Evolutionary conservation across 2,329 filamentous ascomycete genomes (phyloP).

Genomic region (Cytospora paraplurivora): DNA sequence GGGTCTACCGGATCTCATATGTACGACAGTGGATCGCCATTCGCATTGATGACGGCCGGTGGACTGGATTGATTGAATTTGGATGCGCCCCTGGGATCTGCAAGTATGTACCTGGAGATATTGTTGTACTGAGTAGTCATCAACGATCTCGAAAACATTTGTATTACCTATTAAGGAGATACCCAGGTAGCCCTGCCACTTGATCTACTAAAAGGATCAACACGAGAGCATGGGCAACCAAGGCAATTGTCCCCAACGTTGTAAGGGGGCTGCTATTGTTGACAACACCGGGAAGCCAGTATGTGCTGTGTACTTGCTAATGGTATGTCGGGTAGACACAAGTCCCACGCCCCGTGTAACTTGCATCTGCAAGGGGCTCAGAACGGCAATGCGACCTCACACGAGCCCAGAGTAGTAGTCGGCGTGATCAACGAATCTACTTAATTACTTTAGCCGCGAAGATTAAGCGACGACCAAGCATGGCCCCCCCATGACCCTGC

Average conservation of each 20-base stretch:
- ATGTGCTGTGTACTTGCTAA: not conserved
- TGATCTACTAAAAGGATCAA: no score
- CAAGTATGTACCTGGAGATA: not conserved
- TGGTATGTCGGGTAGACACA: not conserved
- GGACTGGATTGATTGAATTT: not conserved
- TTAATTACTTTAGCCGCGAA: not conserved
- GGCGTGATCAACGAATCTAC: no score
- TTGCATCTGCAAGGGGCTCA: conserved; percentile 3
- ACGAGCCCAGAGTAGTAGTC: not conserved
- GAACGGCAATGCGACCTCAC: conserved; percentile 2
- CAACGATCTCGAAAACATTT: no score
- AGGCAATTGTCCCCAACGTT: no score
- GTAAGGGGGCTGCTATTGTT: no score
- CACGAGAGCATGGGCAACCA: no score
- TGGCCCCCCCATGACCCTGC: not conserved
- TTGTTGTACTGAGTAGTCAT: not conserved
- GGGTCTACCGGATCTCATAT: not conserved
- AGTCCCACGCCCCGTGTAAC: not conserved
- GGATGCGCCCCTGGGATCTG: not conserved
- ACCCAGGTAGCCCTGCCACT: no score
- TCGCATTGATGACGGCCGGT: not conserved
- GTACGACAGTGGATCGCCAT: not conserved
- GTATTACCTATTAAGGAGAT: no score
- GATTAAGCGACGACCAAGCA: not conserved
- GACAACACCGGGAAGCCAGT: not conserved